phyloP scores from a whole-genome alignment of 169 alveolate genomes.

The Plasmodium relictum region DNA sequence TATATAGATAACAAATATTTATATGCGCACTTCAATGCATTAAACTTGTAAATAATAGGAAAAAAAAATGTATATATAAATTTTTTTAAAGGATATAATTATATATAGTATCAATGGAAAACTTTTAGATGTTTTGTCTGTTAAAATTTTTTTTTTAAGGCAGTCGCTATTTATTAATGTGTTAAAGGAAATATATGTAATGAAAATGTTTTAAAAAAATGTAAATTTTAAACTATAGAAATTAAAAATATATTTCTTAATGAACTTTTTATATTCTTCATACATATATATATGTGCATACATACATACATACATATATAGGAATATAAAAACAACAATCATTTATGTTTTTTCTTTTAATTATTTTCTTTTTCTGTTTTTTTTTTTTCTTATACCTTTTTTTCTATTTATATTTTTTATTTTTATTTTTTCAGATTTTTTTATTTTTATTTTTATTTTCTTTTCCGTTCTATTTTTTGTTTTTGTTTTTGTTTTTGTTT shows the following conservation, averaged over 20 bases:
- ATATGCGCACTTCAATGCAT: slow-evolving; percentile 61
- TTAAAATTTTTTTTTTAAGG: not conserved
- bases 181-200: not conserved
- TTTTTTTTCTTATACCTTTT: not conserved
- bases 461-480: not conserved
- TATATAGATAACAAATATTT: slow-evolving; percentile 2
- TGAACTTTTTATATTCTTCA: not conserved
- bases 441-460: too few species aligned
- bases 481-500: not conserved
- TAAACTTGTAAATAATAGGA: slow-evolving; percentile 15
- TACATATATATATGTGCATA: not conserved
- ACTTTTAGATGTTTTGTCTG: not conserved
- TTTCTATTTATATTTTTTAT: not conserved
- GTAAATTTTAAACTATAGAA: not conserved
- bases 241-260: not conserved
- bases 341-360: too few species aligned
- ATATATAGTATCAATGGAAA: not conserved
- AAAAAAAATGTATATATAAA: slow-evolving; percentile 13
- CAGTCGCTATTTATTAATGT: not conserved
- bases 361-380: not conserved
- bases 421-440: not conserved
- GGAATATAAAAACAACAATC: not conserved
- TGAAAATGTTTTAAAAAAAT: slow-evolving; percentile 6
- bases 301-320: not conserved
- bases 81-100: not conserved